These are phyloP conservation scores for Lizonia empirigonia DNA, from an alignment of 2,329 filamentous ascomycete species.

Conservation along the genomic window DNA sequence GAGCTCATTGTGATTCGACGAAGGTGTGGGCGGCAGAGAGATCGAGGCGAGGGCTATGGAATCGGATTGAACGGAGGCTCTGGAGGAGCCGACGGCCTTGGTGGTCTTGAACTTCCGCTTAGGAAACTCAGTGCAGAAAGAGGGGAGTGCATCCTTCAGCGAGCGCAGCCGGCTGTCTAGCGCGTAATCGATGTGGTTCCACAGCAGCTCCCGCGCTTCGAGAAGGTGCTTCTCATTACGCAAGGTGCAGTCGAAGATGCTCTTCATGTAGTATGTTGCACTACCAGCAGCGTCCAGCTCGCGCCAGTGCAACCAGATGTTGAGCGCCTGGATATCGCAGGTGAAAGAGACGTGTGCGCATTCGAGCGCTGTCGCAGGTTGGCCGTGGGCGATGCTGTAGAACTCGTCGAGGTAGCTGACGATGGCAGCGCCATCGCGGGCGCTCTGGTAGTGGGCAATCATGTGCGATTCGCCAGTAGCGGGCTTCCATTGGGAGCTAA, in stretches of 20 bases:
- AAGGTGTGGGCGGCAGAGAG: constrained; percentile 10
- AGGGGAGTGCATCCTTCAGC: constrained; percentile 7
- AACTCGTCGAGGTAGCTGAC: neutral
- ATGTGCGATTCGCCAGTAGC: neutral
- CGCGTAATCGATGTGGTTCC: constrained; percentile 17
- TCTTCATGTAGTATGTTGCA: constrained; percentile 17
- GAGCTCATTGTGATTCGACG: neutral
- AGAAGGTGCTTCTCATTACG: constrained; percentile 14
- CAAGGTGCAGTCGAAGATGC: constrained; percentile 17
- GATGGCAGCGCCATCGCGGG: neutral
- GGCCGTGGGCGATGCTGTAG: neutral
- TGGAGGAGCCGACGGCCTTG: constrained; percentile 4
- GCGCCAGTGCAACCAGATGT: constrained; percentile 18
- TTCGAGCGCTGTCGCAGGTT: constrained; percentile 10
- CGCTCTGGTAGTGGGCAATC: neutral
- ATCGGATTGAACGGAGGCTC: neutral
- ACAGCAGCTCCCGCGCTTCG: constrained; percentile 13
- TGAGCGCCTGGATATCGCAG: constrained; percentile 14
- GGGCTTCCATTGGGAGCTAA: constrained; percentile 4
- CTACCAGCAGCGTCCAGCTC: constrained; percentile 7
- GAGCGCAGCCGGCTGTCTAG: constrained; percentile 10
- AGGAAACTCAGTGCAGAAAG: constrained; percentile 11
- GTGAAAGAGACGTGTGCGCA: constrained; percentile 15
- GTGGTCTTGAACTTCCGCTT: constrained; percentile 10
- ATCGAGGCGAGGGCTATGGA: neutral